Evolutionary conservation across 2,329 filamentous ascomycete species (phyloP).

Genomic region (Diaporthe sp.): DNA sequence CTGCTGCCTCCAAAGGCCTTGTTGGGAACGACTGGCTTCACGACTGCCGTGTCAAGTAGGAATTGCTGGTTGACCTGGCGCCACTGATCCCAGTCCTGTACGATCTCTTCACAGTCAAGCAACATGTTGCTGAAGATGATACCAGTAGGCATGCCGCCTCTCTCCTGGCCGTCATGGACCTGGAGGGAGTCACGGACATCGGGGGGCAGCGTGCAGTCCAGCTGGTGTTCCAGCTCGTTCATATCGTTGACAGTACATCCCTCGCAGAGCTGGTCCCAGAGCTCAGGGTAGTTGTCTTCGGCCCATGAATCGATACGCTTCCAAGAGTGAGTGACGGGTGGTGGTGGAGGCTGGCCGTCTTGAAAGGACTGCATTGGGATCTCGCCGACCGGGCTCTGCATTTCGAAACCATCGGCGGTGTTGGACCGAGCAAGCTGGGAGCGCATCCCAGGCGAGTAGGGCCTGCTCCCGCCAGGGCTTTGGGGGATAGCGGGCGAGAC

Average conservation of each 20-base stretch:
- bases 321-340: constrained; percentile 91
- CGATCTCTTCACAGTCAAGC: constrained; percentile 96
- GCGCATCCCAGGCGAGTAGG: constrained; percentile 91
- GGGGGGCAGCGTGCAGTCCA: constrained; percentile 92
- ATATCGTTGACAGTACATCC: constrained; percentile 93
- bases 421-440: constrained; percentile 77
- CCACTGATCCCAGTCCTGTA: constrained; percentile 98
- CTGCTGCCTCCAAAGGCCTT: constrained; percentile 76
- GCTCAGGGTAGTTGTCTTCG: constrained; percentile 94
- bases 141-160: constrained; percentile 88
- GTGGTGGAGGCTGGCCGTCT: constrained; percentile 89
- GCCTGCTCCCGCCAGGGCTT: constrained; percentile 70
- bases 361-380: constrained; percentile 97
- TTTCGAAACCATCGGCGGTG: constrained; percentile 75
- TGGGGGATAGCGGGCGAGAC: constrained; percentile 56
- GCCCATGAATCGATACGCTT: constrained; percentile 92
- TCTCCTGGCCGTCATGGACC: constrained; percentile 96
- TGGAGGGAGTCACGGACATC: constrained; percentile 93
- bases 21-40: constrained; percentile 71
- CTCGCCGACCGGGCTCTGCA: constrained; percentile 76
- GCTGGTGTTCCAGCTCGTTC: constrained; percentile 94
- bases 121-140: constrained; percentile 96
- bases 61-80: constrained; percentile 92
- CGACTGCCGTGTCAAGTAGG: constrained; percentile 69
- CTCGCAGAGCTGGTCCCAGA: constrained; percentile 93